phyloP scores from a whole-genome alignment of 257 asterid species.

The Verbena officinalis region DNA sequence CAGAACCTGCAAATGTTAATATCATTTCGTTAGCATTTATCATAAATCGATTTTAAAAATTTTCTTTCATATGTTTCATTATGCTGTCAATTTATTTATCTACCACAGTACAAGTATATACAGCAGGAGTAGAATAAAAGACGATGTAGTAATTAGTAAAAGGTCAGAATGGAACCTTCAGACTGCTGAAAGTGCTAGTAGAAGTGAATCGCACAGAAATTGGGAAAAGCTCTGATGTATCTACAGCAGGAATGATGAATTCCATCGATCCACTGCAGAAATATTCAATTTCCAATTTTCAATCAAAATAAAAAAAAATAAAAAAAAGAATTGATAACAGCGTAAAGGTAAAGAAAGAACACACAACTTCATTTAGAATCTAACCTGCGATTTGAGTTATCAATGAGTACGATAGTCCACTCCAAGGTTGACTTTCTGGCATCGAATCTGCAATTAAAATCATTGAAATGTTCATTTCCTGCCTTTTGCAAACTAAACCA shows the following conservation, averaged over 20 bases:
- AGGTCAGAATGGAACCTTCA: constrained; percentile 45
- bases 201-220: constrained; percentile 58
- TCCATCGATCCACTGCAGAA: constrained; percentile 68
- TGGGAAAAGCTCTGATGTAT: constrained; percentile 59
- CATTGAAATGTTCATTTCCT: constrained; percentile 6
- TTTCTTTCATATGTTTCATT: not conserved
- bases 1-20: constrained; percentile 46
- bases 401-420: constrained; percentile 65
- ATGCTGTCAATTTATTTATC: constrained; percentile 1
- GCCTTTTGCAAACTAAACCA: not conserved
- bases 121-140: not conserved
- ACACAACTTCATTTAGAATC: constrained; percentile 13
- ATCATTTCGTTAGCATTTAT: no score
- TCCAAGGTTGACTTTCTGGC: constrained; percentile 62
- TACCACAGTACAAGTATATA: not conserved
- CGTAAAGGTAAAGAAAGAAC: not conserved
- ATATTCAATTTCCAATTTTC: constrained; percentile 11
- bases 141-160: not conserved
- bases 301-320: constrained; percentile 33
- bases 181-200: constrained; percentile 58
- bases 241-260: constrained; percentile 62
- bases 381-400: constrained; percentile 68
- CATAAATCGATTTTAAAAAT: no score
- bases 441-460: constrained; percentile 47
- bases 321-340: constrained; percentile 1